Conservation (phyloP, 1,284 basidiomycete species). For the Naganishia albida region DNA sequence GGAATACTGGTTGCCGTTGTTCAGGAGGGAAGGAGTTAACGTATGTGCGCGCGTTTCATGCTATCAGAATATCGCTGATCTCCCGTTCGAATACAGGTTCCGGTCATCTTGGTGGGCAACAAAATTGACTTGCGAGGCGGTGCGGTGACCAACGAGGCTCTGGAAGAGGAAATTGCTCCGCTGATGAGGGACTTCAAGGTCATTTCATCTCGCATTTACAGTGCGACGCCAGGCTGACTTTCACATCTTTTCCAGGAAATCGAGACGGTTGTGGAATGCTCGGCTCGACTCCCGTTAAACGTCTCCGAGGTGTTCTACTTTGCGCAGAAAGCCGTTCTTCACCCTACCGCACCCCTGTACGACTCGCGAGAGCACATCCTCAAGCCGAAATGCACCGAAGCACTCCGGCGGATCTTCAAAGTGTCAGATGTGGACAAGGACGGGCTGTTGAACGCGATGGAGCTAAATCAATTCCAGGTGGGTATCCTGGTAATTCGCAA, state of each 20-base stretch:
- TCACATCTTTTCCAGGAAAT: slow-evolving; percentile 67
- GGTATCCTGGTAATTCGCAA: slow-evolving; percentile 35
- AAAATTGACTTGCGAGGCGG: slow-evolving; percentile 95
- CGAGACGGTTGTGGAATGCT: slow-evolving; percentile 97
- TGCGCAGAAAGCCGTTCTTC: slow-evolving; percentile 95
- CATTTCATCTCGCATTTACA: slow-evolving; percentile 39
- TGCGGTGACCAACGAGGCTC: slow-evolving; percentile 87
- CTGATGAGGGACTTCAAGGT: slow-evolving; percentile 98
- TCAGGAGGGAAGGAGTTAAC: slow-evolving; percentile 91
- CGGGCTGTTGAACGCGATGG: slow-evolving; percentile 81
- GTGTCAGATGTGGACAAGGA: slow-evolving; percentile 95
- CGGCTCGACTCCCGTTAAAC: slow-evolving; percentile 83
- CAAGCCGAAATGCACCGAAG: slow-evolving; percentile 87
- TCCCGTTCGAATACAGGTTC: slow-evolving; percentile 63
- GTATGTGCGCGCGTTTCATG: slow-evolving; percentile 55
- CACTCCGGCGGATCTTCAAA: slow-evolving; percentile 90
- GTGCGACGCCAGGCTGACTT: slow-evolving; percentile 12
- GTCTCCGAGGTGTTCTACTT: slow-evolving; percentile 99
- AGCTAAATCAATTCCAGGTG: slow-evolving; percentile 96
- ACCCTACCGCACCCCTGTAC: slow-evolving; percentile 95
- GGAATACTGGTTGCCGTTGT: slow-evolving; percentile 98
- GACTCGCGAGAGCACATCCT: slow-evolving; percentile 95
- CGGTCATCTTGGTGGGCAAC: slow-evolving; percentile 96
- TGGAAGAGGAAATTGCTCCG: slow-evolving; percentile 90
- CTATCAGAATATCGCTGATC: not conserved